Conservation (phyloP, 169 alveolate species). For the Plasmodium reichenowi region DNA sequence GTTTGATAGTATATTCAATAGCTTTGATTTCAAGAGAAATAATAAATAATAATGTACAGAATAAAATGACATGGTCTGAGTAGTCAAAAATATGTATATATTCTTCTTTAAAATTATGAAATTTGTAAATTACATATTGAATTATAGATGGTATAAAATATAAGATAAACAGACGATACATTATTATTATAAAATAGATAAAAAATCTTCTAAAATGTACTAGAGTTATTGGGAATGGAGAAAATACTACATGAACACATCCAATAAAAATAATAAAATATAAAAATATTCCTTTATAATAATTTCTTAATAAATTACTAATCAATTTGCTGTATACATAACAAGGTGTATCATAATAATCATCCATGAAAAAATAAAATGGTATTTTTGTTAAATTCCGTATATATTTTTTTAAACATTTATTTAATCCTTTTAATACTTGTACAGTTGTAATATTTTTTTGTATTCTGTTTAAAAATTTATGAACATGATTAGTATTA, state of each 20-base stretch:
- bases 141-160: constrained; percentile 77
- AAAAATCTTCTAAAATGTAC: constrained; percentile 76
- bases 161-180: constrained; percentile 70
- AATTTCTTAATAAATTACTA: constrained; percentile 56
- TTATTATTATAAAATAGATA: constrained; percentile 69
- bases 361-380: constrained; percentile 47
- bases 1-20: constrained; percentile 62
- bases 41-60: constrained; percentile 67
- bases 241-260: constrained; percentile 69
- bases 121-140: constrained; percentile 66
- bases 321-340: constrained; percentile 60
- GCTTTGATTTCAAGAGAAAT: constrained; percentile 65
- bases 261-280: constrained; percentile 71
- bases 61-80: constrained; percentile 76
- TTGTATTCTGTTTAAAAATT: constrained; percentile 25
- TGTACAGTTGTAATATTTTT: constrained; percentile 42
- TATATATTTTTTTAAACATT: constrained; percentile 57
- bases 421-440: constrained; percentile 54
- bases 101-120: constrained; percentile 64
- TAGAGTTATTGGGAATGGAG: constrained; percentile 76
- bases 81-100: constrained; percentile 75
- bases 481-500: neutral
- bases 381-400: constrained; percentile 67
- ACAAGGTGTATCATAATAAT: constrained; percentile 70
- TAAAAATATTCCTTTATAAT: constrained; percentile 70